A percentile compares a stretch with the other conserved stretches of the same genome.
phyloP scores from a whole-genome alignment of 768 basidiomycete genomes.

The Kwoniella sp. region DNA sequence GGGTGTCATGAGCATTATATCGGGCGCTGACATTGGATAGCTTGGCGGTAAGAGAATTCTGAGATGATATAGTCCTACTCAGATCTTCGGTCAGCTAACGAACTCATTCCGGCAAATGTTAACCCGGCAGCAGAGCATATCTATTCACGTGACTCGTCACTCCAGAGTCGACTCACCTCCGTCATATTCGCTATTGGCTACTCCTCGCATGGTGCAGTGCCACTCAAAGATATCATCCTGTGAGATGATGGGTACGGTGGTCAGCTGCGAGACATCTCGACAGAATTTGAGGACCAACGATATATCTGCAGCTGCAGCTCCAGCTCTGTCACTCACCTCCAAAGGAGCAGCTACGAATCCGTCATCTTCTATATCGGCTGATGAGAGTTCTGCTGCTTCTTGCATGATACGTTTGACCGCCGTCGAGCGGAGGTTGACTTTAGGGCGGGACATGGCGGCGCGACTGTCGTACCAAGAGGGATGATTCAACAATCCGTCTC shows the following conservation, averaged over 20 bases:
- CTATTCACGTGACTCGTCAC: too few relatives aligned
- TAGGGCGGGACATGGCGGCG: constrained; percentile 33
- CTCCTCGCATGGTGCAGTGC: constrained; percentile 95
- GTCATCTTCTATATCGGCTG: constrained; percentile 68
- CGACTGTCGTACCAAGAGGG: not conserved
- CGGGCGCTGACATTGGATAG: constrained; percentile 95
- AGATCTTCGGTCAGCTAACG: not conserved
- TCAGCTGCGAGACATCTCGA: too few relatives aligned
- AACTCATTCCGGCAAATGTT: too few relatives aligned
- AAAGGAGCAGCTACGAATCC: constrained; percentile 81
- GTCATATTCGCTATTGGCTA: constrained; percentile 84
- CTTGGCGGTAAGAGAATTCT: constrained; percentile 85
- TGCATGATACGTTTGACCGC: constrained; percentile 97
- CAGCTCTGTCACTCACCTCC: constrained; percentile 64
- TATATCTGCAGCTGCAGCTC: not conserved
- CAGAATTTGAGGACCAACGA: too few relatives aligned
- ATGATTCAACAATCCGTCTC: too few relatives aligned
- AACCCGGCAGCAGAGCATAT: too few relatives aligned
- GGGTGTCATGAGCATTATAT: constrained; percentile 92
- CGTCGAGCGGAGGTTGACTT: constrained; percentile 56
- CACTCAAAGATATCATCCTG: constrained; percentile 66
- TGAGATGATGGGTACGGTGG: not conserved
- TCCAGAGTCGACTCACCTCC: constrained; percentile 62
- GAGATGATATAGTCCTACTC: constrained; percentile 76
- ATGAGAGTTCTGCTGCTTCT: constrained; percentile 84